Evolutionary conservation across 176 grass and related monocot genomes (phyloP).

Genomic region (Triticum turgidum): DNA sequence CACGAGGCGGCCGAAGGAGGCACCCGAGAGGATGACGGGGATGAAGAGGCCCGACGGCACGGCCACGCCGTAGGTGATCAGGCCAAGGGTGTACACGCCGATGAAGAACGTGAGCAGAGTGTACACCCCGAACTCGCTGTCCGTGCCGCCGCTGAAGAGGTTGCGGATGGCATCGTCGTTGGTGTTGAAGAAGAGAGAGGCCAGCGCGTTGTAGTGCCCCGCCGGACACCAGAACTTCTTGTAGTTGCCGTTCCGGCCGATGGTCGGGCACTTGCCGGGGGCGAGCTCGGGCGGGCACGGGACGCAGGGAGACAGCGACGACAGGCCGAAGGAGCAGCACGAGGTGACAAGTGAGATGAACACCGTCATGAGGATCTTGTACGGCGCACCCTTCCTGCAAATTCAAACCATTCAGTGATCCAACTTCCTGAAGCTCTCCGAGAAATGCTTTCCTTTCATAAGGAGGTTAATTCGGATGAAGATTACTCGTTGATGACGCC

Average conservation of each 20-base stretch:
- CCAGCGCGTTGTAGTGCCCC: constrained; percentile 65
- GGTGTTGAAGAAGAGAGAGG: constrained; percentile 73
- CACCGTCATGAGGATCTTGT: constrained; percentile 66
- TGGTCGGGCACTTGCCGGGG: constrained; percentile 39
- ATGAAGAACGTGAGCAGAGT: constrained; percentile 50
- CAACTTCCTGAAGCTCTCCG: not conserved
- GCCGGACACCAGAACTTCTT: constrained; percentile 61
- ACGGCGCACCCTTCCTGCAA: constrained; percentile 54
- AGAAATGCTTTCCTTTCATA: not conserved
- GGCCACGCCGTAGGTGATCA: constrained; percentile 64
- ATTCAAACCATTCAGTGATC: not conserved
- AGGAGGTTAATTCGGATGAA: not conserved
- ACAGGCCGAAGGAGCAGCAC: constrained; percentile 54
- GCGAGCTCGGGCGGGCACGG: constrained; percentile 39
- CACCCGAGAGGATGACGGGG: constrained; percentile 51
- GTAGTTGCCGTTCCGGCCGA: constrained; percentile 68
- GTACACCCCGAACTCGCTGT: constrained; percentile 47
- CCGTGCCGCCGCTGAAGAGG: constrained; percentile 50
- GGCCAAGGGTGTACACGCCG: constrained; percentile 41
- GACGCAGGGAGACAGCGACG: constrained; percentile 48
- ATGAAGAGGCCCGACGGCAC: constrained; percentile 74
- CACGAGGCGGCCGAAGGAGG: constrained; percentile 44
- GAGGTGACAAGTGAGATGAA: constrained; percentile 59
- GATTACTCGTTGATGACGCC: constrained; percentile 54
- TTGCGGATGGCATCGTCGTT: constrained; percentile 80